phyloP scores from a whole-genome alignment of 192 early-diverging fungal genomes.

The Podila minutissima region DNA sequence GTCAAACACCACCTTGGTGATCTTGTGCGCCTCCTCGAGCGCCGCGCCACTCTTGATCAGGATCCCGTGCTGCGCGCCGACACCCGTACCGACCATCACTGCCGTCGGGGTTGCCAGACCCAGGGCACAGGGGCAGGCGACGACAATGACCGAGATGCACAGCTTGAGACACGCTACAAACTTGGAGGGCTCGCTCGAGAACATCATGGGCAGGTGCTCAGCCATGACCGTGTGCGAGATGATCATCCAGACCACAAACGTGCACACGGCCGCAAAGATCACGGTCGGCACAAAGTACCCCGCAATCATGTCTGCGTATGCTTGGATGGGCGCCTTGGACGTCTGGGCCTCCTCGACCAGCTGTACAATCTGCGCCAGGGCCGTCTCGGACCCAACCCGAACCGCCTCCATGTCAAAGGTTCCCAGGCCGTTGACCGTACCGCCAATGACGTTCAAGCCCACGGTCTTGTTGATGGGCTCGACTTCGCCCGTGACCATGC shows the following conservation, averaged over 20 bases:
- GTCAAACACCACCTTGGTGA: slow-evolving; percentile 94
- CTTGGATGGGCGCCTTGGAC: slow-evolving; percentile 95
- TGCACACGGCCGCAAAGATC: slow-evolving; percentile 73
- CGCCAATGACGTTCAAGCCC: slow-evolving; percentile 83
- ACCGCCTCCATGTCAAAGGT: slow-evolving; percentile 85
- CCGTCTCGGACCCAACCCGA: slow-evolving; percentile 91
- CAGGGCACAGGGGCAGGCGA: slow-evolving; percentile 97
- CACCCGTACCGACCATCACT: slow-evolving; percentile 98
- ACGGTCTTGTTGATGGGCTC: slow-evolving; percentile 76
- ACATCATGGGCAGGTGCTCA: slow-evolving; percentile 48
- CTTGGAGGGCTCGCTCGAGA: slow-evolving; percentile 65
- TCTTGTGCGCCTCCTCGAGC: slow-evolving; percentile 80
- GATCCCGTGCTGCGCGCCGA: slow-evolving; percentile 94
- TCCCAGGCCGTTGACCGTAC: slow-evolving; percentile 94
- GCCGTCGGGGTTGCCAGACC: slow-evolving; percentile 97
- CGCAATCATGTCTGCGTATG: slow-evolving; percentile 87
- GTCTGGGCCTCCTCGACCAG: slow-evolving; percentile 95
- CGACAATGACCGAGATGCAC: slow-evolving; percentile 94
- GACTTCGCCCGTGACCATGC: slow-evolving; percentile 96
- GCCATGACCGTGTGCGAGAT: slow-evolving; percentile 58
- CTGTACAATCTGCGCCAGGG: slow-evolving; percentile 90
- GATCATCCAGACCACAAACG: slow-evolving; percentile 83
- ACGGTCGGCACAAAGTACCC: slow-evolving; percentile 93
- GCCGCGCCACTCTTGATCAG: slow-evolving; percentile 95
- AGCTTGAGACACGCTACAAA: slow-evolving; percentile 87